phyloP scores from a whole-genome alignment of 2,329 filamentous ascomycete genomes.

The Capronia epimyces region DNA sequence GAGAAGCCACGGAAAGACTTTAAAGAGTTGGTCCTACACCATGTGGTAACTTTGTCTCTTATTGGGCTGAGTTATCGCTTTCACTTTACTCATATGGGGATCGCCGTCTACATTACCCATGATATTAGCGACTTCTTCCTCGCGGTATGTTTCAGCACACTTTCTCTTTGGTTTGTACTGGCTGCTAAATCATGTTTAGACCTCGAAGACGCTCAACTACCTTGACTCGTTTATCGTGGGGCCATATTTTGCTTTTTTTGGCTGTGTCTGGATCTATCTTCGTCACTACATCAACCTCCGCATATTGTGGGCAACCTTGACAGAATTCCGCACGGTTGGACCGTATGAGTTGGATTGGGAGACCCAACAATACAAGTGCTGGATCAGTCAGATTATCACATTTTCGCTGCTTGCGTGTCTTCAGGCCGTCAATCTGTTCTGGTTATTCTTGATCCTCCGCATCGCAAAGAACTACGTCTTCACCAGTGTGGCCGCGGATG shows the following conservation, averaged over 20 bases:
- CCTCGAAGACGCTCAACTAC: constrained; percentile 82
- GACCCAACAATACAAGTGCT: constrained; percentile 35
- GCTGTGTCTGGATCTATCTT: constrained; percentile 73
- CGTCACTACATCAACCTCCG: constrained; percentile 59
- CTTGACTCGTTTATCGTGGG: constrained; percentile 65
- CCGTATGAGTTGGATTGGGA: constrained; percentile 36
- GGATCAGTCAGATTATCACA: constrained; percentile 33
- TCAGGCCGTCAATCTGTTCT: constrained; percentile 35
- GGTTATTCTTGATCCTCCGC: constrained; percentile 33
- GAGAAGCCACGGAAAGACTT: constrained; percentile 88
- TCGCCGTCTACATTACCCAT: constrained; percentile 83
- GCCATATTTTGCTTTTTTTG: constrained; percentile 74
- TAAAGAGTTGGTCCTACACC: constrained; percentile 79
- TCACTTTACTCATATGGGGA: constrained; percentile 85
- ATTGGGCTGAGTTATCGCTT: constrained; percentile 81
- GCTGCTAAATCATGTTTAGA: constrained; percentile 43
- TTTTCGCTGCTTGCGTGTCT: constrained; percentile 33
- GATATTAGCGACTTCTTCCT: constrained; percentile 90
- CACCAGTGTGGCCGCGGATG: constrained; percentile 35
- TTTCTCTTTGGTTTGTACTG: constrained; percentile 3
- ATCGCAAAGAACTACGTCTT: constrained; percentile 32
- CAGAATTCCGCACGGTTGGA: constrained; percentile 34
- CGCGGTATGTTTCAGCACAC: constrained; percentile 53
- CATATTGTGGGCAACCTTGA: constrained; percentile 34
- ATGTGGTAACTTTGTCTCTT: constrained; percentile 72